Base-by-base conservation (phyloP, 1,284 basidiomycete species). In the Puccinia coronata region DNA sequence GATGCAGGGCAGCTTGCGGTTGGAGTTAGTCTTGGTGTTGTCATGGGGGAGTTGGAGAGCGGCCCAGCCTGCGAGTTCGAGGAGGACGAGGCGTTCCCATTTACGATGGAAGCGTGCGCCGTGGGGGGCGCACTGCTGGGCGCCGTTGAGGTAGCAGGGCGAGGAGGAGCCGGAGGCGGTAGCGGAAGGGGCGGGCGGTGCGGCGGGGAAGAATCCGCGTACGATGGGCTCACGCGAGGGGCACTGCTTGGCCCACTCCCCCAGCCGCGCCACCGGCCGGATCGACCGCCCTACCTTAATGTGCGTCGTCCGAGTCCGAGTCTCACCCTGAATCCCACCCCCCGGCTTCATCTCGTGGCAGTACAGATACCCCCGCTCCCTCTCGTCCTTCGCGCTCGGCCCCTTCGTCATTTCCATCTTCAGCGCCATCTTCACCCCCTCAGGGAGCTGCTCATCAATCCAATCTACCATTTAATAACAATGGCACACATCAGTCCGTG, bases 231-330 rank as follows among this genome's bases (percentile, higher is more conserved):
- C 9, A 6, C 41, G 28, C 0, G 77, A 80, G 12, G 34, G 49
- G 34, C 77, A 80, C 57, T 80, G 77, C 6, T 31, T 49, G n/a
- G 25, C 47, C 77, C 77, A 80, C 57, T 80, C 31, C n/a, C 23
- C 41, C 28, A 80, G 34, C 16, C 77, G 31, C 18, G 51, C 65
- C 0, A 71, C 55, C 25, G 77, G 77, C 55, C 41, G 1, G 28
- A 71, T 61, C 47, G 67, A 80, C n/a, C 77, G 43, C 11, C 77
- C 77, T 23, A 80, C 36, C 39, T 80, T 80, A 2, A 80, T 71
- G 1, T 57, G 31, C 5, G 63, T 78, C 11, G 67, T 53, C 39
- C 23, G 4, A 6, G 23, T 28, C 25, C 31, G n/a, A 23, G 1
- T 3, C 0, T 2, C 5, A 6, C 20, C 39, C 39, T 3, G 34